phyloP scores from a whole-genome alignment of 257 asterid species.

The Eustoma russellianum region DNA sequence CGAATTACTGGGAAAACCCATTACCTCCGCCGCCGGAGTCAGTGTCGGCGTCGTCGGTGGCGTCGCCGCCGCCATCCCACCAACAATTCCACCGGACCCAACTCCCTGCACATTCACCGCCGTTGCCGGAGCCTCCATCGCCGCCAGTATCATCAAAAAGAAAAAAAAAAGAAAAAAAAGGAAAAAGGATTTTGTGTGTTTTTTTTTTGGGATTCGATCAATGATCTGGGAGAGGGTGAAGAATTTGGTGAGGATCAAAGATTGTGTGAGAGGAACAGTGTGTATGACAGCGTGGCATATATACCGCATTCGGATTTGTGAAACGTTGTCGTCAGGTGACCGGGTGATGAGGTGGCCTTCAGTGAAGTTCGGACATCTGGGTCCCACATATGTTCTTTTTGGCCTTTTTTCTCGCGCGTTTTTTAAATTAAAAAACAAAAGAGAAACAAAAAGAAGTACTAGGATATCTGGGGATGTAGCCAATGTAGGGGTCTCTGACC shows the following conservation, averaged over 20 bases:
- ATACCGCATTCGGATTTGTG: background rate
- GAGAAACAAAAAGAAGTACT: too few relatives aligned
- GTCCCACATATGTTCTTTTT: background rate
- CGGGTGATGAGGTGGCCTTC: background rate
- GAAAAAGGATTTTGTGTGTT: background rate
- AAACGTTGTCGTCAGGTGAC: background rate
- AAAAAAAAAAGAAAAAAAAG: background rate
- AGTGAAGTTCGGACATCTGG: background rate
- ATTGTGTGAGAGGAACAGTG: background rate
- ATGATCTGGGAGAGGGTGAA: background rate
- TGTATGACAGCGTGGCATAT: too few relatives aligned
- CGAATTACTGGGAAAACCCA: conserved; percentile 18
- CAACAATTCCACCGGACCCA: conserved; percentile 6
- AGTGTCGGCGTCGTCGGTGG: conserved; percentile 21
- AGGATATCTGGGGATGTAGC: too few relatives aligned
- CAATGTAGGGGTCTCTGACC: too few relatives aligned
- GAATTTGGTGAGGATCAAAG: background rate
- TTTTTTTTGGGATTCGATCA: too few relatives aligned
- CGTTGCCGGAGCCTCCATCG: conserved; percentile 29
- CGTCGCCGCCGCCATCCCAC: conserved; percentile 10
- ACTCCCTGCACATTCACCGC: conserved; percentile 20
- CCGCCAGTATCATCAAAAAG: conserved; percentile 25
- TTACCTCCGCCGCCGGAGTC: background rate
- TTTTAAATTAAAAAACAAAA: too few relatives aligned
- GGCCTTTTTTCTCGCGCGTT: background rate